Evolutionary conservation across 2,329 filamentous ascomycete genomes (phyloP).

Genomic region (Teratosphaeria viscida): DNA sequence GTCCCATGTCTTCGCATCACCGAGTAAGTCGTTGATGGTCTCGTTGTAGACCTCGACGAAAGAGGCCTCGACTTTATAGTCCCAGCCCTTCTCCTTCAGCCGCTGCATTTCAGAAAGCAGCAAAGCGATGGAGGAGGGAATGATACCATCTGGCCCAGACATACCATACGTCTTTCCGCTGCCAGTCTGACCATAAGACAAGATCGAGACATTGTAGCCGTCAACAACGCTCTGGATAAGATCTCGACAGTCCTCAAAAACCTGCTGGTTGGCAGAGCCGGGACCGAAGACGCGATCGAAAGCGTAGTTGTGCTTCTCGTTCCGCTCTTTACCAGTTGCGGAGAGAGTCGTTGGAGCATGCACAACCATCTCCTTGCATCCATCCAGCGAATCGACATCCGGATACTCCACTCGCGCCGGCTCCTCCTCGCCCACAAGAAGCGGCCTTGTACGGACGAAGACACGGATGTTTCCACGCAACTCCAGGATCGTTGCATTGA

Average conservation of each 20-base stretch:
- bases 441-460: slow-evolving; percentile 87
- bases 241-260: slow-evolving; percentile 95
- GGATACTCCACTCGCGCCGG: slow-evolving; percentile 70
- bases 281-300: slow-evolving; percentile 92
- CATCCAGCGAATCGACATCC: slow-evolving; percentile 54
- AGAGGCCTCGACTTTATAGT: slow-evolving; percentile 84
- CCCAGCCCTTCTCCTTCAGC: slow-evolving; percentile 85
- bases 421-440: slow-evolving; percentile 49
- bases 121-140: slow-evolving; percentile 82
- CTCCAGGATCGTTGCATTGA: slow-evolving; percentile 97
- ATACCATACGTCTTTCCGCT: slow-evolving; percentile 96
- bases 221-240: slow-evolving; percentile 92
- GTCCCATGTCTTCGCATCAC: slow-evolving; percentile 57
- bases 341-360: slow-evolving; percentile 75
- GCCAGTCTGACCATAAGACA: slow-evolving; percentile 96
- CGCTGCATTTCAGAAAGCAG: slow-evolving; percentile 82
- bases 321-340: slow-evolving; percentile 63
- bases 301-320: slow-evolving; percentile 73
- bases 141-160: slow-evolving; percentile 87
- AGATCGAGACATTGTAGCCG: slow-evolving; percentile 97
- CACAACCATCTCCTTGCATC: slow-evolving; percentile 77
- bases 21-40: slow-evolving; percentile 82
- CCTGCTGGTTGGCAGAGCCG: slow-evolving; percentile 63
- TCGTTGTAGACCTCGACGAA: slow-evolving; percentile 99
- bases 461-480: slow-evolving; percentile 97